Percentiles rank a stretch among this genome's conserved stretches.
Conservation (phyloP, 148 eudicot species). For the Pharnaceum exiguum region DNA sequence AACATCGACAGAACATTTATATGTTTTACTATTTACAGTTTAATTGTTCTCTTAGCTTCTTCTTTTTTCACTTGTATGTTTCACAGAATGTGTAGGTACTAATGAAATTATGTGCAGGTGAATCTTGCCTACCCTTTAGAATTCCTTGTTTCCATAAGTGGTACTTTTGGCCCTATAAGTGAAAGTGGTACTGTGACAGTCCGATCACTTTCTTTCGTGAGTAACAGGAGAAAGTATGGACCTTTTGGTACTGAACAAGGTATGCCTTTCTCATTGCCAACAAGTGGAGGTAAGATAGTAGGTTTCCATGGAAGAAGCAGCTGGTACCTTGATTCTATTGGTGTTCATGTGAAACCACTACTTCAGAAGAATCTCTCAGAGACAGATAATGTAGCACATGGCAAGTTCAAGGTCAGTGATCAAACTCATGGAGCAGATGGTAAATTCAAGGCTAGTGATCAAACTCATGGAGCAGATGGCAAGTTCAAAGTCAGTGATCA, state of each 20-base stretch:
- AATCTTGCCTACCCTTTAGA: constrained; percentile 28
- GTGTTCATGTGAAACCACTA: constrained; percentile 28
- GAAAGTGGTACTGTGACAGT: constrained; percentile 20
- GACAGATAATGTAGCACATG: constrained; percentile 15
- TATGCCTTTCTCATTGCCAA: constrained; percentile 20
- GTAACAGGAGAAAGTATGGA: constrained; percentile 27
- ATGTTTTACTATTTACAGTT: too few relatives aligned
- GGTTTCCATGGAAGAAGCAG: constrained; percentile 36
- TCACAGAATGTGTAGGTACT: too few relatives aligned
- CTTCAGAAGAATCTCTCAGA: neutral
- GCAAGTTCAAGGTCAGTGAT: too few relatives aligned
- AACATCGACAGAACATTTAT: too few relatives aligned
- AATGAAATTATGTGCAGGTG: constrained; percentile 23
- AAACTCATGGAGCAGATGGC: too few relatives aligned
- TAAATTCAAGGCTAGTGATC: neutral
- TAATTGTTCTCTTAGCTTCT: too few relatives aligned
- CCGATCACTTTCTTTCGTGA: constrained; percentile 26
- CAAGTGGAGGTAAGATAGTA: constrained; percentile 17
- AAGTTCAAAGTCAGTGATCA: too few relatives aligned
- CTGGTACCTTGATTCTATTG: constrained; percentile 31
- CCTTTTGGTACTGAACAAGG: constrained; percentile 33
- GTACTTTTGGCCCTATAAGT: constrained; percentile 17
- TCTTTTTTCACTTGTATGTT: too few relatives aligned
- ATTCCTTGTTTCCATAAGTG: constrained; percentile 30
- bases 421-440: too few relatives aligned